A percentile compares a stretch with the other conserved stretches of the same genome.
Evolutionary conservation across 495 filamentous ascomycete species (phyloP).

Genomic region (Apodospora peruviana): DNA sequence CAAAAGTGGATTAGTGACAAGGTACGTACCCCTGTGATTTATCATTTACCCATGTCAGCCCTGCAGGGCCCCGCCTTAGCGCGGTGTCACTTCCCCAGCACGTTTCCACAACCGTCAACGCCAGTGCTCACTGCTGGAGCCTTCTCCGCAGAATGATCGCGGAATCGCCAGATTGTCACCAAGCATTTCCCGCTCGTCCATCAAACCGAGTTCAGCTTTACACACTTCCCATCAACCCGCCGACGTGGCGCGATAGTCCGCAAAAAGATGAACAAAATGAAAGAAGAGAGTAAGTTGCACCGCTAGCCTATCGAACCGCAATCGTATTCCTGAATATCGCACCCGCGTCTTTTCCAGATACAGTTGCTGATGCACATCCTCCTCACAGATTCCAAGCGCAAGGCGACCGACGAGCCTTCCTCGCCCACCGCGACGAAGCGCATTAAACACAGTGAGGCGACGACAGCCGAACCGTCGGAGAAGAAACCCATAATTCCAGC

Average conservation of each 20-base stretch:
- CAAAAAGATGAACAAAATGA: constrained; percentile 41
- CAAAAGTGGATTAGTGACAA: constrained; percentile 13
- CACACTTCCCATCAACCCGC: constrained; percentile 6
- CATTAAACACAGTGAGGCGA: constrained; percentile 52
- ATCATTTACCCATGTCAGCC: constrained; percentile 11
- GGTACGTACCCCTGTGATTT: neutral
- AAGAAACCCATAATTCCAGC: constrained; percentile 46
- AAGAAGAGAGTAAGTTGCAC: constrained; percentile 40
- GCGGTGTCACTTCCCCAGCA: neutral
- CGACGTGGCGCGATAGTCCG: neutral
- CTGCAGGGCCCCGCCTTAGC: constrained; percentile 6
- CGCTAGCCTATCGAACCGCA: neutral
- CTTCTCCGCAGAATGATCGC: constrained; percentile 1
- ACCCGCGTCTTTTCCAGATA: too few species aligned
- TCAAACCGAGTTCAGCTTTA: neutral
- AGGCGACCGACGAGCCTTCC: constrained; percentile 65
- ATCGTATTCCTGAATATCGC: neutral
- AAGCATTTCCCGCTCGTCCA: neutral
- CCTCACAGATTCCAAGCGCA: constrained; percentile 62
- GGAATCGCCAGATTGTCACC: constrained; percentile 2
- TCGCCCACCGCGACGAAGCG: constrained; percentile 60
- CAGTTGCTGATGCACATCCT: neutral
- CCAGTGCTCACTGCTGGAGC: neutral
- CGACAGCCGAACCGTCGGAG: constrained; percentile 38
- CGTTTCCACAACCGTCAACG: constrained; percentile 3